Evolutionary conservation across 1,284 basidiomycete species (phyloP), one percentile per base, ranked within the genome.

Genomic region (Lentinula novae-zelandiae): DNA sequence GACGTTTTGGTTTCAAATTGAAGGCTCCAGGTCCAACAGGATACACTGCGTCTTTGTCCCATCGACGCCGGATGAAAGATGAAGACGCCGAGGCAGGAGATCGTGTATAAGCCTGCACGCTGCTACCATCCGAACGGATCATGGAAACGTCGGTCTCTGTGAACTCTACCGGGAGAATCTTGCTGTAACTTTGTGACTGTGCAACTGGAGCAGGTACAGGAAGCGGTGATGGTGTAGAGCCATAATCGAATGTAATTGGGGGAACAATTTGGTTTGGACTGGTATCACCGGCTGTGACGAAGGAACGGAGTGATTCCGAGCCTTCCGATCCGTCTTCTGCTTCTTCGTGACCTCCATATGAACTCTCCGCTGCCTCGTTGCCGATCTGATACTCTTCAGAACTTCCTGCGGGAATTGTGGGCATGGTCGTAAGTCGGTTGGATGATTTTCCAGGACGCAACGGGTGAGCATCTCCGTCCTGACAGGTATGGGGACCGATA

Each of bases 211-310:
- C 22, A 53, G 38, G 49, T 0, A 53, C 15, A 17, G 50, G 31
- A 58, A 33, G 34, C 9, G 9, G 22, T 12, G 34, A 31, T 33
- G 42, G 36, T 12, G 46, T n/a, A 48, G 34, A 42, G 31, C 51
- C 65, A 33, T 22, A 22, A 6, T 40, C 53, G 0, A 27, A 5
- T 53, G 27, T 36, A 5, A 53, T 66, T 44, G 33, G 38, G 54
- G 40, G 56, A 51, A 10, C 20, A 2, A 39, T 15, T 48, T 33
- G 36, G 53, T 7, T 48, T n/a, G 20, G 60, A 48, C 34, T 61
- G 8, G 64, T 71, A 38, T 76, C 75, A 15, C 74, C 75, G 5
- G 86, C 85, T 7, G 86, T 87, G 46, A 84, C 77, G 67, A 85
- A 88, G 66, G 83, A 81, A 62, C 81, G 79, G 39, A 80, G 71